phyloP scores from a whole-genome alignment of 305 asterid genomes.

The Fraxinus platypoda region DNA sequence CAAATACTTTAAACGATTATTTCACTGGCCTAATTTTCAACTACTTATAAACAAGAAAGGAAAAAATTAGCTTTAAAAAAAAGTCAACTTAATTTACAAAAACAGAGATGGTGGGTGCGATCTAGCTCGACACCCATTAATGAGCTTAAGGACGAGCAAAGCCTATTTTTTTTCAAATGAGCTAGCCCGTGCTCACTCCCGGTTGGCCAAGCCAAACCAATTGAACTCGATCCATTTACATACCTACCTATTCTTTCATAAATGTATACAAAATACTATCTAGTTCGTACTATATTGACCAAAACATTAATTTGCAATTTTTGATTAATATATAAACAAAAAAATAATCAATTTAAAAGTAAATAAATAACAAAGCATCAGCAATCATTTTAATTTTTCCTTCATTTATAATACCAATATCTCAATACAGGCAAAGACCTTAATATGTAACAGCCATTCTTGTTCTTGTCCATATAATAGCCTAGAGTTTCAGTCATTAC shows the following conservation, averaged over 20 bases:
- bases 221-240: background rate
- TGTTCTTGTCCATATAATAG: background rate
- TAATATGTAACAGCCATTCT: background rate
- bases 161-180: background rate
- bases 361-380: background rate
- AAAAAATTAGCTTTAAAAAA: too few species aligned
- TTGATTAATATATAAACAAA: background rate
- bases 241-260: background rate
- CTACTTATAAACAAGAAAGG: background rate
- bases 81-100: background rate
- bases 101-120: background rate
- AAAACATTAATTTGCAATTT: background rate
- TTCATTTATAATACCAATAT: background rate
- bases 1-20: background rate
- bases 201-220: background rate
- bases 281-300: background rate
- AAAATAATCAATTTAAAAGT: background rate
- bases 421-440: background rate
- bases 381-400: background rate
- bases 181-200: background rate
- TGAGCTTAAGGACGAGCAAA: background rate
- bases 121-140: background rate
- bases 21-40: background rate
- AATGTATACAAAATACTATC: background rate
- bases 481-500: background rate